Conservation (phyloP, 1,139 yeast genomes). For the Lodderomyces oxycetoniae region DNA sequence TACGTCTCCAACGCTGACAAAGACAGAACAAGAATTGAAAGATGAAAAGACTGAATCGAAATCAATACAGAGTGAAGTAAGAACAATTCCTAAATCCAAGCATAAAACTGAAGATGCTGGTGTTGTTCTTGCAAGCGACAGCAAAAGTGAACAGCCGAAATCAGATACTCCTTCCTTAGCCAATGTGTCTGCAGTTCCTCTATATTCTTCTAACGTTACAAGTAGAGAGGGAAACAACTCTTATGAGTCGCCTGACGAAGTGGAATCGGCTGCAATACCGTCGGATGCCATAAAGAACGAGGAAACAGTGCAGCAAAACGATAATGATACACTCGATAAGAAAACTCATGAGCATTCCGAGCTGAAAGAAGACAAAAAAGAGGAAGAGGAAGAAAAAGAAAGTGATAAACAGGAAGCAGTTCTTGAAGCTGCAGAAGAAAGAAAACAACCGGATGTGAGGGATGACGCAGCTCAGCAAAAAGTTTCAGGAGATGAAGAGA, state of each 20-base stretch:
- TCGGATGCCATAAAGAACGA: constrained; percentile 1
- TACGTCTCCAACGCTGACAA: background rate
- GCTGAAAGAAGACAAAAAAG: background rate
- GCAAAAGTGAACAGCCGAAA: constrained; percentile 6
- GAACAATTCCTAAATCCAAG: no score
- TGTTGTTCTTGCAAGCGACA: background rate
- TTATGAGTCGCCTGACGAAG: constrained; percentile 4
- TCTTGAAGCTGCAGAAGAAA: background rate
- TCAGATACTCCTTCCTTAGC: constrained; percentile 10
- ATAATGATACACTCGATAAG: background rate
- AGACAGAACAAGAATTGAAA: background rate
- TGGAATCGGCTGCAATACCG: constrained; percentile 5
- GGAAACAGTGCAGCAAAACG: background rate
- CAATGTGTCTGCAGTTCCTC: constrained; percentile 15
- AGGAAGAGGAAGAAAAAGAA: constrained; percentile 2
- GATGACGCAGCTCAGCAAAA: background rate
- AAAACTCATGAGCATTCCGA: background rate
- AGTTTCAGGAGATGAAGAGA: background rate
- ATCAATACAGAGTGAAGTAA: constrained; percentile 5
- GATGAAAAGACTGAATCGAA: constrained; percentile 2
- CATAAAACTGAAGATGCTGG: constrained; percentile 2
- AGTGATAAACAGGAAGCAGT: background rate
- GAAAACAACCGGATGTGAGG: background rate
- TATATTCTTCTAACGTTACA: constrained; percentile 23
- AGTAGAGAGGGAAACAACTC: constrained; percentile 9